These are phyloP conservation scores for Penicillium sp. DNA, from an alignment of 2,329 filamentous ascomycete genomes.

Conservation along the genomic window DNA sequence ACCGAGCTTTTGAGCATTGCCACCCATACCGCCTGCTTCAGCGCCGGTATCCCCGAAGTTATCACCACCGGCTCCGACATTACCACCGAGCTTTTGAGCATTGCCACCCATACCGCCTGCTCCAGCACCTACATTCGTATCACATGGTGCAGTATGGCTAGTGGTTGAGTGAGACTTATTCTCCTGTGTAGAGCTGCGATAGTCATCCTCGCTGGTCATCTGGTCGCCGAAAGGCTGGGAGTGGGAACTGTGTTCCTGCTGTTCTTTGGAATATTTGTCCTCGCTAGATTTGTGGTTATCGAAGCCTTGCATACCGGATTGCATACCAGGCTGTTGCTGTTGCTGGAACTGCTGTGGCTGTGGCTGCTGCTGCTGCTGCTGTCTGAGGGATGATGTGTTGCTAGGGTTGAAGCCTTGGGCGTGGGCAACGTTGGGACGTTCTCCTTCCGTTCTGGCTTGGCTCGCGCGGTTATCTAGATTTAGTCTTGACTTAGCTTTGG, in stretches of 20 bases:
- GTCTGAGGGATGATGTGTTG: not conserved
- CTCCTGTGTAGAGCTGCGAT: not conserved
- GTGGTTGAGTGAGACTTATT: conserved; percentile 14
- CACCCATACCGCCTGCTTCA: not conserved
- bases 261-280: conserved; percentile 2
- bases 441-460: not conserved
- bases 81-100: conserved; percentile 7
- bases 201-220: not conserved
- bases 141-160: conserved; percentile 9
- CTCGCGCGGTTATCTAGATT: not conserved
- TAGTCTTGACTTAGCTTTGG: not conserved
- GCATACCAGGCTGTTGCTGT: not conserved
- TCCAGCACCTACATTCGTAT: not conserved
- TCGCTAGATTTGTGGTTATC: conserved; percentile 9
- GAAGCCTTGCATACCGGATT: not conserved
- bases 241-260: not conserved
- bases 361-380: not conserved
- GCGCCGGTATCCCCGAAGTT: not conserved
- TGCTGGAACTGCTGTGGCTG: not conserved
- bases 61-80: conserved; percentile 9
- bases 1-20: conserved; percentile 4
- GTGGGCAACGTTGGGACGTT: not conserved
- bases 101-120: not conserved
- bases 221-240: not conserved
- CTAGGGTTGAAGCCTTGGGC: not conserved